Evolutionary conservation across 805 yeast genomes (phyloP).

Genomic region (Candida khao-thaluensis): DNA sequence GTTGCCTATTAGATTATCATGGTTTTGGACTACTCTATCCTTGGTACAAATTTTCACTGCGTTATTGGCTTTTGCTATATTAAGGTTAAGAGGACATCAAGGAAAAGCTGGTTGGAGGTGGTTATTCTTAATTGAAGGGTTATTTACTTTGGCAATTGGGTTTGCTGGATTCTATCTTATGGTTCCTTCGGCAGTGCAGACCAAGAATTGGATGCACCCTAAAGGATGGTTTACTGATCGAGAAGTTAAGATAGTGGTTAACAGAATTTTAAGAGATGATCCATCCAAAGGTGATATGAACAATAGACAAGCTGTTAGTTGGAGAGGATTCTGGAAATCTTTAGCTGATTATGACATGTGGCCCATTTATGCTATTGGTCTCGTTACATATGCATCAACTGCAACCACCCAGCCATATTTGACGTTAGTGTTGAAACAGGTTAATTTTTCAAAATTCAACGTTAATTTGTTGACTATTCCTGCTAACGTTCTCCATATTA

Average conservation of each 20-base stretch:
- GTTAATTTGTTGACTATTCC: conserved; percentile 27
- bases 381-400: conserved; percentile 23
- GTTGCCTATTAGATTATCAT: conserved; percentile 55
- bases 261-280: conserved; percentile 27
- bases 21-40: conserved; percentile 33
- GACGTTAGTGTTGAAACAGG: conserved; percentile 45
- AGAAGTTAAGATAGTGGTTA: conserved; percentile 28
- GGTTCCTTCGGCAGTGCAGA: conserved; percentile 57
- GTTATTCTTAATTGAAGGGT: conserved; percentile 65
- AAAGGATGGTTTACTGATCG: conserved; percentile 36
- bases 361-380: conserved; percentile 35
- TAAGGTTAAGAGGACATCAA: conserved; percentile 19
- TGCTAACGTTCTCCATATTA: conserved; percentile 27
- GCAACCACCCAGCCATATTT: conserved; percentile 37
- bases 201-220: conserved; percentile 48
- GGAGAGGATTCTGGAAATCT: conserved; percentile 18
- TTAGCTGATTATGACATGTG: conserved; percentile 24
- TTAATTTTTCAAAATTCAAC: conserved; percentile 24
- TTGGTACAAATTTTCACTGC: conserved; percentile 23
- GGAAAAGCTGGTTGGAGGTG: conserved; percentile 52
- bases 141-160: conserved; percentile 55
- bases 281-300: conserved; percentile 32
- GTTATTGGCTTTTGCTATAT: conserved; percentile 22
- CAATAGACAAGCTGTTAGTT: conserved; percentile 25
- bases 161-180: conserved; percentile 42